phyloP scores from a whole-genome alignment of 2,329 filamentous ascomycete species.

The Periconia sp. region DNA sequence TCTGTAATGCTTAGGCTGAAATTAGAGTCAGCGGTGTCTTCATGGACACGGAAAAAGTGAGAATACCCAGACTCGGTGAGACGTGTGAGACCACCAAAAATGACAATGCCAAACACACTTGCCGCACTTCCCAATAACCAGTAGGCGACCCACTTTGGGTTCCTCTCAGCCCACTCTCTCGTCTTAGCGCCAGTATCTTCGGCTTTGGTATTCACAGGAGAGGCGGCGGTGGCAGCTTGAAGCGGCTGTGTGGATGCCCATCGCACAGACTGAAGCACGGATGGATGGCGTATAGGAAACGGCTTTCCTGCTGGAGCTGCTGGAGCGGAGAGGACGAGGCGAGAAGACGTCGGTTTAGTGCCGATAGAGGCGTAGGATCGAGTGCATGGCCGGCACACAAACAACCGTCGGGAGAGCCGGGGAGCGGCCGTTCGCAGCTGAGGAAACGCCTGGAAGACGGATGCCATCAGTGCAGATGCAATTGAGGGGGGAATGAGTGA shows the following conservation, averaged over 20 bases:
- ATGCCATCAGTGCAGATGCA: constrained; percentile 29
- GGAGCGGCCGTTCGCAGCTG: constrained; percentile 42
- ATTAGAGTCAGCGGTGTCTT: constrained; percentile 16
- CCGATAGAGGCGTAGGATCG: constrained; percentile 13
- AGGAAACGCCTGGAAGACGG: constrained; percentile 40
- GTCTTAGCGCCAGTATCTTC: constrained; percentile 11
- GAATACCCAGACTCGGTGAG: constrained; percentile 90
- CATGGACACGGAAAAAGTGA: not conserved
- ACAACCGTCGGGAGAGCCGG: constrained; percentile 39
- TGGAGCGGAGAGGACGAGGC: constrained; percentile 19
- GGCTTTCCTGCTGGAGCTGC: not conserved
- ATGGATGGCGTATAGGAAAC: constrained; percentile 19
- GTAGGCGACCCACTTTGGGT: constrained; percentile 77
- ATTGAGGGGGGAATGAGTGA: not conserved
- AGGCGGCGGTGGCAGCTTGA: constrained; percentile 23
- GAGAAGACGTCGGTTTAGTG: constrained; percentile 16
- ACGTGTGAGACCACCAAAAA: constrained; percentile 90
- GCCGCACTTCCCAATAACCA: constrained; percentile 91
- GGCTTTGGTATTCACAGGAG: constrained; percentile 14
- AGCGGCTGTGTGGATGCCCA: constrained; percentile 38
- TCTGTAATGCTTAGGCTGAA: constrained; percentile 91
- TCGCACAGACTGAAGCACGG: constrained; percentile 33
- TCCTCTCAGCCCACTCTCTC: constrained; percentile 60
- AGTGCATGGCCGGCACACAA: constrained; percentile 34
- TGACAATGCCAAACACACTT: constrained; percentile 94